Base-by-base conservation (phyloP, 1,284 basidiomycete species). In the Microbotryum violaceum region DNA sequence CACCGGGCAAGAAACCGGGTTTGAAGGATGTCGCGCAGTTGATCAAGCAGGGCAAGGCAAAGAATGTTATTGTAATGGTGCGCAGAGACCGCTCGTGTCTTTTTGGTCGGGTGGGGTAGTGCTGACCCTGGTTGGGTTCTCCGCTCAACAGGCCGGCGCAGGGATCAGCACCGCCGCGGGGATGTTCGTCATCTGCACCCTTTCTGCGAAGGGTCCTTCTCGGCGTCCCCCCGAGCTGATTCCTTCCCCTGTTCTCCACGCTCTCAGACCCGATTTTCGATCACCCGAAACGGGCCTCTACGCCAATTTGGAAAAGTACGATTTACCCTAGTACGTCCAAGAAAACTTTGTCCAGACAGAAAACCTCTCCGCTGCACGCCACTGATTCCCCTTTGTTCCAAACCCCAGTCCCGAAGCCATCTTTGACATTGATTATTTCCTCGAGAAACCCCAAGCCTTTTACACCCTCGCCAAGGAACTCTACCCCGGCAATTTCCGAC, bases 401-500 rank as follows among this genome's bases (percentile, higher is more conserved):
- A 33, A 45, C 18, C 51, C 27, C 60, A 68, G 66, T 56, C 79
- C 80, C 0, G 80, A 82, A 71, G 81, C 80, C 0, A 79, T 82
- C 21, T 82, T 82, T 63, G 79, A 80, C 57, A 73, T 82, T 37
- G 71, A 71, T 31, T 75, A 72, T 60, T 71, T 67, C 56, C 62
- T 70, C 12, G 65, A 73, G 12, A 61, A 73, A 9, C 77, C 77
- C 2, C 62, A 73, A 44, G 70, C 77, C 6, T 78, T 78, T 51
- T 78, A 74, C 66, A 75, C 76, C 2, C 70, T 78, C 21, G 74
- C 75, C 20, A 85, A 88, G 64, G 94, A 97, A 70, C 82, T 98
- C 3, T 93, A 91, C 71, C 90, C 21, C 2, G 87, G 88, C 57
- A 83, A 83, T 66, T 93, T 85, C 76, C 82, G 85, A 50, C 94